Percentiles rank a stretch among this genome's conserved stretches.
Evolutionary conservation across 1,284 basidiomycete genomes (phyloP).

Genomic region (Xerocomus minutiporus): DNA sequence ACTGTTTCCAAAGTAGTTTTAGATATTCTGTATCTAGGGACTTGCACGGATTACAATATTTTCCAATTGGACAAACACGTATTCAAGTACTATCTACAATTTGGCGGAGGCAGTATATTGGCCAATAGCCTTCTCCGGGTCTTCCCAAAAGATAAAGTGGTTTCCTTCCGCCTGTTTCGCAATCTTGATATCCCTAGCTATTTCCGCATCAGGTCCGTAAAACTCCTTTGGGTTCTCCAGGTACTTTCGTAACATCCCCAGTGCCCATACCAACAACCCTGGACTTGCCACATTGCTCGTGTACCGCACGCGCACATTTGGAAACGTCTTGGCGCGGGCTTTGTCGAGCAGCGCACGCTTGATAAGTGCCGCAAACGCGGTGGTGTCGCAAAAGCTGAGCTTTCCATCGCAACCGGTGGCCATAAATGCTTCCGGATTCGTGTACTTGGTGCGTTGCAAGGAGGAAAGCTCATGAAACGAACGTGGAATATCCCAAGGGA

Average conservation of each 20-base stretch:
- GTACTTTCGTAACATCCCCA: slow-evolving; percentile 12
- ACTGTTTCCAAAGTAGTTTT: no score
- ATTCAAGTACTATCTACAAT: neutral
- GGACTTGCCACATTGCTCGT: slow-evolving; percentile 11
- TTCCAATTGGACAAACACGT: no score
- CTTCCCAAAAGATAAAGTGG: slow-evolving; percentile 28
- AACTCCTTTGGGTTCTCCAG: slow-evolving; percentile 1
- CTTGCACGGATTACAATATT: no score
- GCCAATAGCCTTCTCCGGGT: slow-evolving; percentile 25
- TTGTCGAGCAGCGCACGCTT: slow-evolving; percentile 25
- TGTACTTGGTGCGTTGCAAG: slow-evolving; percentile 17
- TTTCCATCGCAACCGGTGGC: slow-evolving; percentile 11
- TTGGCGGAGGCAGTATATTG: slow-evolving; percentile 3
- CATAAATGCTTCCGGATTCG: slow-evolving; percentile 6
- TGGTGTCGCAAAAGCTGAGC: slow-evolving; percentile 8
- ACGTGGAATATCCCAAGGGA: slow-evolving; percentile 3
- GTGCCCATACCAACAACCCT: slow-evolving; percentile 17
- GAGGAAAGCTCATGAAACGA: slow-evolving; percentile 18
- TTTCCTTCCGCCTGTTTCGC: neutral
- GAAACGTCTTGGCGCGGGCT: slow-evolving; percentile 9
- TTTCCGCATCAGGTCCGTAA: slow-evolving; percentile 20
- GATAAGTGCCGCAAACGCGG: slow-evolving; percentile 4
- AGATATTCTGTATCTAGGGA: no score
- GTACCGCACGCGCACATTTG: slow-evolving; percentile 21
- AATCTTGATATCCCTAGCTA: slow-evolving; percentile 21